These are phyloP conservation scores for Lipomyces anomalus DNA, from an alignment of 805 yeast species.

Conservation along the genomic window DNA sequence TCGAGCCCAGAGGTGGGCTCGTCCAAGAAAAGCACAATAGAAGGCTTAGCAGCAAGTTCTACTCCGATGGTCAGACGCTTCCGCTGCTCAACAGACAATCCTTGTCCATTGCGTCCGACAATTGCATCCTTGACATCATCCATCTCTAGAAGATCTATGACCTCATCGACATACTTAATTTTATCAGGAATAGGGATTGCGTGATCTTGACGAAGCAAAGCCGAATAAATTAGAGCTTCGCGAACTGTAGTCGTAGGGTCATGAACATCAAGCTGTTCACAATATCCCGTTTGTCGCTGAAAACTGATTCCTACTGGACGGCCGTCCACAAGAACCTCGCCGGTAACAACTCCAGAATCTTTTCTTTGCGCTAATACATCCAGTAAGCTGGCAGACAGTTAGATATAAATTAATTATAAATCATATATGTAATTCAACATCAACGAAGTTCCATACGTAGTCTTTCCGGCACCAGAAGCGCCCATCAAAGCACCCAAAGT, in stretches of 20 bases:
- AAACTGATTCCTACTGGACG: constrained; percentile 56
- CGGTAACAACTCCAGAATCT: constrained; percentile 63
- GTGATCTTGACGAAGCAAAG: constrained; percentile 65
- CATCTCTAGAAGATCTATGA: constrained; percentile 65
- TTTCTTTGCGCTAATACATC: constrained; percentile 69
- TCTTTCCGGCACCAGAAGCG: constrained; percentile 83
- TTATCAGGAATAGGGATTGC: constrained; percentile 53
- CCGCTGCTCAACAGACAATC: constrained; percentile 62
- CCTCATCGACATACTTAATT: constrained; percentile 60
- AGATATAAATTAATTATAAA: too few relatives aligned
- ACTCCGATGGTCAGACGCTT: constrained; percentile 67
- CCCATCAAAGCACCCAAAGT: constrained; percentile 80
- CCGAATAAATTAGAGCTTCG: constrained; percentile 67
- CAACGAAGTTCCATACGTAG: too few relatives aligned
- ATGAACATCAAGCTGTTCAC: constrained; percentile 76
- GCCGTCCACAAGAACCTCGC: constrained; percentile 69
- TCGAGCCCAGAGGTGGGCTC: constrained; percentile 74
- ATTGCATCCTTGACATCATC: constrained; percentile 66
- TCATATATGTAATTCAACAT: too few relatives aligned
- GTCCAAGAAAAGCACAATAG: constrained; percentile 53
- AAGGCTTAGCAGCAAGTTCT: constrained; percentile 64
- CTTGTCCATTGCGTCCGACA: constrained; percentile 72
- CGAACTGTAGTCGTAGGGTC: constrained; percentile 64
- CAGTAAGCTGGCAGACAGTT: too few relatives aligned
- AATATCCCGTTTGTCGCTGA: constrained; percentile 74